Base-by-base conservation (phyloP, 1,139 yeast genomes). In the Kodamaea fungicola region DNA sequence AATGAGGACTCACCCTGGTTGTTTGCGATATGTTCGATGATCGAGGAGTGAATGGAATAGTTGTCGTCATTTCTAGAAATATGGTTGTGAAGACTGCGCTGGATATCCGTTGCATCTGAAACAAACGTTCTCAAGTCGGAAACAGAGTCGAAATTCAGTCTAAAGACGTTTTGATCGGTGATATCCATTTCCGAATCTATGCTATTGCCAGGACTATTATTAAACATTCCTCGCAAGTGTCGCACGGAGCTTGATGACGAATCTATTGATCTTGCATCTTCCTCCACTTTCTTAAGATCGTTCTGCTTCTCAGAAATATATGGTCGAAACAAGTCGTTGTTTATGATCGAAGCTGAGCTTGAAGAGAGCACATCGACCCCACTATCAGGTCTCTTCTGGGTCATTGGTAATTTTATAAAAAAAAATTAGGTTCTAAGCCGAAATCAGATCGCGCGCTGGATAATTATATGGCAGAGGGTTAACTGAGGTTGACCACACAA, bases 1-100 rank as follows among this genome's bases (percentile, higher is more conserved):
- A 32, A 36, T 7, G 41, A 5, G 31, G 38, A 19, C 29, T 31
- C 26, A 4, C 33, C 37, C 24, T 35, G 37, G 5, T 41, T 40
- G 7, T 44, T 40, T 10, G 52, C 51, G 40, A 64, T 52, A 27
- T 57, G 45, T 9, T 54, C 46, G 6, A 64, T 50, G 2, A 65
- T 43, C 1, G 65, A 58, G 4, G 67, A 54, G 21, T 59, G 54
- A 1, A 64, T 38, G 2, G 67, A 55, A 45, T 37, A 32, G 33
- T 32, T 19, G 31, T 34, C 28, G 36, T 10, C 12, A 7, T 27
- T 8, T 8, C 10, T 23, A n/a, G 26, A 23, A n/a, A n/a, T n/a
- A 25, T n/a, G 47, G 44, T 9, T 32, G 33, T 8, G 39, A 35
- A 9, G 29, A 31, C 4, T 32, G 24, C 27, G 22, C 24, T 7